A percentile compares a stretch with the other conserved stretches of the same genome.
Conservation (phyloP, 208 protist genomes). For the Acanthamoeba royreba region DNA sequence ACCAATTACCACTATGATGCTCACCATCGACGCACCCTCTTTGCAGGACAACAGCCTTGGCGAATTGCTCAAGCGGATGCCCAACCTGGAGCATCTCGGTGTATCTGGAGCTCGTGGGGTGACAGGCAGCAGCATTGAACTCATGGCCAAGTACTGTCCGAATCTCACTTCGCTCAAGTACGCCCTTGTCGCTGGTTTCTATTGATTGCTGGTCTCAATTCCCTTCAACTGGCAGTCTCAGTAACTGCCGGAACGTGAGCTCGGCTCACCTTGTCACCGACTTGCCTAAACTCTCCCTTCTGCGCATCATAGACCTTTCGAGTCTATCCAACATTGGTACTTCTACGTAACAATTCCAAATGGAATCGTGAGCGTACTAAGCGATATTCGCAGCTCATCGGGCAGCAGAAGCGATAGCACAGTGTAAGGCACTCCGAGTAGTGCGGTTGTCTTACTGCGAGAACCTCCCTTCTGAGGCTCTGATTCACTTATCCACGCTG, state of each 20-base stretch:
- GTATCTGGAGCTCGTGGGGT: not conserved
- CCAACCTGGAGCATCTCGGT: not conserved
- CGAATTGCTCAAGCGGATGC: not conserved
- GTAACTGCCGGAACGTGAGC: not conserved
- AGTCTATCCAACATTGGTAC: not conserved
- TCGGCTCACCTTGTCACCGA: not conserved
- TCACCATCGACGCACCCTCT: not conserved
- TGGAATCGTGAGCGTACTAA: not conserved
- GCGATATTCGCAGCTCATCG: too few relatives aligned
- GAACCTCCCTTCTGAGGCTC: not conserved
- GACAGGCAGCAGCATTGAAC: not conserved
- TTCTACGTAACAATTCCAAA: not conserved
- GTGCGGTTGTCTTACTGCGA: conserved; percentile 1
- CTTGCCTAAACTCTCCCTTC: not conserved
- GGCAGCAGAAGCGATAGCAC: not conserved
- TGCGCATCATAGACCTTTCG: not conserved
- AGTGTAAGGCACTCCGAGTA: not conserved
- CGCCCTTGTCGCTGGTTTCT: not conserved
- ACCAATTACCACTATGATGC: not conserved
- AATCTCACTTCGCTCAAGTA: conserved; percentile 24
- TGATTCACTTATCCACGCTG: not conserved
- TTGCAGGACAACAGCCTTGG: not conserved
- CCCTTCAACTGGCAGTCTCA: not conserved
- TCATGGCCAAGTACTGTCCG: not conserved
- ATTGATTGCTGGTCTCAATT: not conserved